These are phyloP conservation scores for Pachysandra terminalis DNA, from an alignment of 164 flowering plant genomes.

Conservation along the genomic window DNA sequence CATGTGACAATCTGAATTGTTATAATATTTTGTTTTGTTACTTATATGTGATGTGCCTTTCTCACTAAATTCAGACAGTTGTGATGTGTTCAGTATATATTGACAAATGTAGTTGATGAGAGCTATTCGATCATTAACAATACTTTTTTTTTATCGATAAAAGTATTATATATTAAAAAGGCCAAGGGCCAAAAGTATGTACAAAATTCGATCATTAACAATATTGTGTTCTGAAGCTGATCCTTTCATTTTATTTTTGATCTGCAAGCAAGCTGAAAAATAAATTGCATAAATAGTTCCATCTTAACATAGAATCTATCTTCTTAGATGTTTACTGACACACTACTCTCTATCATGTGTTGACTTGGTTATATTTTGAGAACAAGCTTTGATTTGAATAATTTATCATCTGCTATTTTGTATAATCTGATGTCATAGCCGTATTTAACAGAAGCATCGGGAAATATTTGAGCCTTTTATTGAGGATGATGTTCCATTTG, in stretches of 20 bases:
- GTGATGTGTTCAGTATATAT: too few species aligned
- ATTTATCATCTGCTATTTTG: background rate
- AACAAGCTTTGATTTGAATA: background rate
- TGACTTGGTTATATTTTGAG: background rate
- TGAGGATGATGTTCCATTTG: conserved; percentile 92
- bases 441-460: conserved; percentile 57
- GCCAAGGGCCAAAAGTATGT: too few species aligned
- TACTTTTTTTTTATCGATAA: too few species aligned
- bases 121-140: too few species aligned
- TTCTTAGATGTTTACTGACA: background rate
- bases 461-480: conserved; percentile 91
- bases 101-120: too few species aligned
- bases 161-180: too few species aligned
- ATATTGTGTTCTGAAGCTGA: background rate
- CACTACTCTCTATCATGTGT: background rate
- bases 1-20: too few species aligned
- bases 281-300: background rate
- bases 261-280: background rate
- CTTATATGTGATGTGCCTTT: too few species aligned
- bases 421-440: conserved; percentile 12
- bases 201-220: too few species aligned
- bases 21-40: too few species aligned
- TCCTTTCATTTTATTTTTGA: too few species aligned
- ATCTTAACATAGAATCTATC: background rate
- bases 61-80: too few species aligned